Base-by-base conservation (phyloP, 2,329 filamentous ascomycete species). In the Aspergillus sp. region DNA sequence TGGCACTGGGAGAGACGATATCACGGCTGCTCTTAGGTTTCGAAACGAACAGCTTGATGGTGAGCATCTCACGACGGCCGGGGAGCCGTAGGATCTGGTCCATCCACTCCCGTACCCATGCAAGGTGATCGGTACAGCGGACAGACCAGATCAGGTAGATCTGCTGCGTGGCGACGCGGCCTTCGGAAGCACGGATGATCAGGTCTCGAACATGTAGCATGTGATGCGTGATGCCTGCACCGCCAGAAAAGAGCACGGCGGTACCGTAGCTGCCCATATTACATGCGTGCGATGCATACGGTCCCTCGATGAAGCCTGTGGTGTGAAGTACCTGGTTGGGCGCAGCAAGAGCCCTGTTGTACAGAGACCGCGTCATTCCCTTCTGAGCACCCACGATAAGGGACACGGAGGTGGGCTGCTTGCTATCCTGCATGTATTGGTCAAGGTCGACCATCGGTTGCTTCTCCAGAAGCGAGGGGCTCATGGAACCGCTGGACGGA, bases 51-150 rank as follows among this genome's bases (percentile, higher is more conserved):
- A 89, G 78, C 67, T 85, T 82, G 61, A 88, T 83, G 54, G 80
- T 80, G 12, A 89, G 79, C 16, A 86, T 78, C 29, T 88, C 82
- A 57, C 84, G 79, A 7, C 86, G 82, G 11, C 80, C 78, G 2
- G 85, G 84, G 74, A 88, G 82, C 24, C 80, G 78, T 42, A 89
- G 77, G 62, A 89, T 85, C 67, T 84, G 77, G 71, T 88, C 85
- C 86, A 89, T 89, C 83, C 84, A 89, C 2, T 80, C 77, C 9
- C 82, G 81, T n/a, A 88, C 81, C 86, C 86, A 89, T 66, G 84
- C 80, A 16, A 89, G 80, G 54, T 82, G 80, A 58, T 88, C 86
- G 4, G 82, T 82, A 59, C 81, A 83, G 9, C 85, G 84, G 22
- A 89, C 82, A 3, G 82, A 83, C 86, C 86, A 89, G 67, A 87